A percentile compares a stretch with the other conserved stretches of the same genome.
Conservation (phyloP, 352 stramenopile species). For the Globisporangium takayamanum region DNA sequence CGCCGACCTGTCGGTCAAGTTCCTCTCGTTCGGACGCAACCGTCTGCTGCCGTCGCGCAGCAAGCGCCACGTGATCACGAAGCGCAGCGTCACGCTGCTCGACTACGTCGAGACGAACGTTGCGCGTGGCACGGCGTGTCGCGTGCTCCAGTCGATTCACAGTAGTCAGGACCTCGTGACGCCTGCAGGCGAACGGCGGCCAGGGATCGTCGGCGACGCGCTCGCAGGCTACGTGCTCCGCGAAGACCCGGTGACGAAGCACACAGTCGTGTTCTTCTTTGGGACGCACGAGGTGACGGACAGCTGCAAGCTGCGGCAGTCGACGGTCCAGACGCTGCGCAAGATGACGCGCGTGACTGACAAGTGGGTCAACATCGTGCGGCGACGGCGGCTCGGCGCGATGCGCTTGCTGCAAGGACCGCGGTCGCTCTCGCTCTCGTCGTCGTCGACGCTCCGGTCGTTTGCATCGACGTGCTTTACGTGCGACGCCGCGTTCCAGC, state of each 20-base stretch:
- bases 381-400: conserved; percentile 16
- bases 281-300: conserved; percentile 1
- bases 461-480: conserved; percentile 14
- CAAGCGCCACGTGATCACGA: neutral
- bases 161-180: conserved; percentile 4
- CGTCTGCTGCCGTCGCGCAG: conserved; percentile 3
- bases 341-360: conserved; percentile 10
- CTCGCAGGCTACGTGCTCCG: conserved; percentile 20
- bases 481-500: conserved; percentile 13
- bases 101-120: conserved; percentile 18
- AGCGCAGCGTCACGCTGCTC: conserved; percentile 14
- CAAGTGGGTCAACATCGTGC: conserved; percentile 17
- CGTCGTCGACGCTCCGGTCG: conserved; percentile 3
- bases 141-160: conserved; percentile 14
- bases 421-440: conserved; percentile 3
- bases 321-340: conserved; percentile 13
- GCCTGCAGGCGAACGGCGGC: neutral
- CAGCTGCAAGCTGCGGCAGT: neutral
- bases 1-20: conserved; percentile 22
- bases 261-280: conserved; percentile 19
- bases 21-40: conserved; percentile 17
- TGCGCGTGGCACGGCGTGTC: conserved; percentile 9
- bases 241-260: conserved; percentile 16
- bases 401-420: conserved; percentile 6
- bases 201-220: conserved; percentile 6